phyloP scores from a whole-genome alignment of 176 grass and related monocot genomes.

The Raddia guianensis region DNA sequence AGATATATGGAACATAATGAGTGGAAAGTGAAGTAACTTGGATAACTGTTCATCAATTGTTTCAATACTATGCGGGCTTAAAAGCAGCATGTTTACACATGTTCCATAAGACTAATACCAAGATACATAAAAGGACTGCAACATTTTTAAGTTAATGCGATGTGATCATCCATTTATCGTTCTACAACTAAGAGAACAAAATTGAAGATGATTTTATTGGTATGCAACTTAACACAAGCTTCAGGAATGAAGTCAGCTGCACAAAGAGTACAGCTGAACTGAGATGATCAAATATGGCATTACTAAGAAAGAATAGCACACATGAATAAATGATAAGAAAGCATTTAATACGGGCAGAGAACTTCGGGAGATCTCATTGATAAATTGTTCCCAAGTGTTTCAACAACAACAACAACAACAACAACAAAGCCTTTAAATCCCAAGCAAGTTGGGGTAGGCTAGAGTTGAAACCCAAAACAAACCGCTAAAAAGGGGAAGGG shows the following conservation, averaged over 20 bases:
- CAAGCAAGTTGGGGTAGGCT: no score
- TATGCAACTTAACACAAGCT: background rate
- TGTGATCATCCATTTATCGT: conserved; percentile 9
- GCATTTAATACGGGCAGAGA: background rate
- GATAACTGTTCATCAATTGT: conserved; percentile 21
- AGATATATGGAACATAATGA: conserved; percentile 22
- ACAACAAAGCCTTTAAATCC: no score
- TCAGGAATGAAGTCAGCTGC: conserved; percentile 29
- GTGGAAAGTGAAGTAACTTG: background rate
- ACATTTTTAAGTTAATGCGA: conserved; percentile 6
- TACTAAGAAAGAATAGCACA: conserved; percentile 19
- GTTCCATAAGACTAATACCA: background rate
- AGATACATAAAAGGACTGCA: background rate
- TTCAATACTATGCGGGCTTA: conserved; percentile 9
- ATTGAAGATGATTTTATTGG: background rate
- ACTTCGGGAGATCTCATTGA: background rate
- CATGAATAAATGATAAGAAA: background rate
- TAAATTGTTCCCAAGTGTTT: background rate
- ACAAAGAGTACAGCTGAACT: conserved; percentile 11
- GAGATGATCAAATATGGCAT: conserved; percentile 12
- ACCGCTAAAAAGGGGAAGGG: no score
- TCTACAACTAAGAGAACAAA: conserved; percentile 3
- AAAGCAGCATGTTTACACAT: conserved; percentile 20
- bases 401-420: no score
- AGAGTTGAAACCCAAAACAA: no score